A percentile compares a stretch with the other conserved stretches of the same genome.
Evolutionary conservation across 192 early-diverging fungal species (phyloP).

Genomic region (Rhizophagus sp.): DNA sequence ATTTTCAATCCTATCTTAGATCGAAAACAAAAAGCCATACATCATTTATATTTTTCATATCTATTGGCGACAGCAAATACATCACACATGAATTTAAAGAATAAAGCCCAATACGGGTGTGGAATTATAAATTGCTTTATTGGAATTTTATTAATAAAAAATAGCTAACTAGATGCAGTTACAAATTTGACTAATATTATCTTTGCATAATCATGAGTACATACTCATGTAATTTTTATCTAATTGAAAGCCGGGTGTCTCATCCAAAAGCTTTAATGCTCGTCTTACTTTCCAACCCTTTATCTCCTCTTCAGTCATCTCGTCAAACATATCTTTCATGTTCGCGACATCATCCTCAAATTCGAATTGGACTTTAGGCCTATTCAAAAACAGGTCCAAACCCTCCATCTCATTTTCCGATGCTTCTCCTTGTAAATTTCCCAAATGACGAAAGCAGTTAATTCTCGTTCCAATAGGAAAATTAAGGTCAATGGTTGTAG

Average conservation of each 20-base stretch:
- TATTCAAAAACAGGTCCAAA: constrained; percentile 19
- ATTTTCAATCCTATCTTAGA: too few relatives aligned
- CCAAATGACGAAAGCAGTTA: constrained; percentile 18
- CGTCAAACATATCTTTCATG: constrained; percentile 25
- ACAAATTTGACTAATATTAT: too few relatives aligned
- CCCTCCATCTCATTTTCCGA: too few relatives aligned
- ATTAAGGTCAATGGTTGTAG: constrained; percentile 14
- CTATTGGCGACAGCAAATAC: too few relatives aligned
- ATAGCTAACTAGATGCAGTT: too few relatives aligned
- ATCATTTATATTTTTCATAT: too few relatives aligned
- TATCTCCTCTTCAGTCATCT: constrained; percentile 29
- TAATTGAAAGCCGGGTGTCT: constrained; percentile 19
- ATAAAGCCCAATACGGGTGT: too few relatives aligned
- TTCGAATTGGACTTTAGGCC: constrained; percentile 13
- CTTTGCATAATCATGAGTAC: not conserved
- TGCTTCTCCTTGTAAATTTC: constrained; percentile 13
- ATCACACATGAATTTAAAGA: too few relatives aligned
- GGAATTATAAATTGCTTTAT: too few relatives aligned
- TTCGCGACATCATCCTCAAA: constrained; percentile 27
- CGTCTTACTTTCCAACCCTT: constrained; percentile 18
- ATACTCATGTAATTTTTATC: constrained; percentile 21
- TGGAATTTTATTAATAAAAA: too few relatives aligned
- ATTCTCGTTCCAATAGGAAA: constrained; percentile 21
- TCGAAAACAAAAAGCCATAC: too few relatives aligned
- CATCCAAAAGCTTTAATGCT: constrained; percentile 20